phyloP scores from a whole-genome alignment of 2,329 filamentous ascomycete species.

The Ploettnerulaceae sp. region DNA sequence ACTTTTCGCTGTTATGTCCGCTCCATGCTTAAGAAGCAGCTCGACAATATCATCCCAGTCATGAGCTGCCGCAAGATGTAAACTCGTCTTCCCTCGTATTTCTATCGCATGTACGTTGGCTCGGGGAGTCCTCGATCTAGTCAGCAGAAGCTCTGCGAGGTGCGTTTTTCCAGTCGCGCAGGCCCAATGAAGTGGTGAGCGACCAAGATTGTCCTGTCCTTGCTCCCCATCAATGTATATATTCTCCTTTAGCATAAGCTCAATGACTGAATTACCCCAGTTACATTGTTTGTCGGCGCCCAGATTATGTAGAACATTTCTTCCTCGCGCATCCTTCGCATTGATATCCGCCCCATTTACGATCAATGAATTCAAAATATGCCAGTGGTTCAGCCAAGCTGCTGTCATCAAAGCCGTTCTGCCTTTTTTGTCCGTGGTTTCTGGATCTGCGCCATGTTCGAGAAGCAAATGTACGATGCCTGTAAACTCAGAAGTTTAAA shows the following conservation, averaged over 20 bases:
- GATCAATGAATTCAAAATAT: constrained; percentile 25
- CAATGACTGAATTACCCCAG: constrained; percentile 27
- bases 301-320: constrained; percentile 29
- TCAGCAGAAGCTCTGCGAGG: constrained; percentile 24
- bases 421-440: constrained; percentile 26
- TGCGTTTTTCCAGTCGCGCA: constrained; percentile 26
- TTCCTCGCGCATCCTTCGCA: constrained; percentile 20
- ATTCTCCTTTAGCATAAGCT: constrained; percentile 22
- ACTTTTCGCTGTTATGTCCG: constrained; percentile 17
- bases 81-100: constrained; percentile 23
- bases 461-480: constrained; percentile 25
- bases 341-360: constrained; percentile 26
- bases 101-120: constrained; percentile 24
- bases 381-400: constrained; percentile 27
- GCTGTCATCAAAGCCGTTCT: constrained; percentile 28
- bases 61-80: constrained; percentile 24
- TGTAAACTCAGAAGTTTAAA: no score
- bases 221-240: constrained; percentile 24
- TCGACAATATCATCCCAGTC: constrained; percentile 25
- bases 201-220: constrained; percentile 20
- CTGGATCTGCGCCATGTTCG: constrained; percentile 24
- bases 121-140: constrained; percentile 14
- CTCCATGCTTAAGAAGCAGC: constrained; percentile 21
- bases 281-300: constrained; percentile 25
- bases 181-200: constrained; percentile 28